These are phyloP conservation scores for Aspergillus fijiensis DNA, from an alignment of 2,329 filamentous ascomycete species.

Conservation along the genomic window DNA sequence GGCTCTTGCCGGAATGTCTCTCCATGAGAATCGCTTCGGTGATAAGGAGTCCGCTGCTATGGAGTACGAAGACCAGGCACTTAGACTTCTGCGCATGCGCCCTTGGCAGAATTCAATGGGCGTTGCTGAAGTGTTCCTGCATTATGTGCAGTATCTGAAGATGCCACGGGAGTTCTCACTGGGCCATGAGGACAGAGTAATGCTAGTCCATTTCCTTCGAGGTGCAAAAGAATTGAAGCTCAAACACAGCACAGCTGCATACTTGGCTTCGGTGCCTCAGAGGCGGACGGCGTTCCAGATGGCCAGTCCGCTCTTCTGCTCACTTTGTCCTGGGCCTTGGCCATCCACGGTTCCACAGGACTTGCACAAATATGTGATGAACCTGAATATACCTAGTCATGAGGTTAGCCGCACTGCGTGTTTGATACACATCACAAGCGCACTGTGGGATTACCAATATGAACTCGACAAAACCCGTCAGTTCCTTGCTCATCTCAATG, in stretches of 20 bases:
- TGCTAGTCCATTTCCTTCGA: constrained; percentile 38
- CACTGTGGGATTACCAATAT: constrained; percentile 37
- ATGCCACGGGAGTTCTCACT: constrained; percentile 25
- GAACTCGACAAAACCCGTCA: constrained; percentile 32
- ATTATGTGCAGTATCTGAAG: constrained; percentile 37
- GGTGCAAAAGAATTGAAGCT: constrained; percentile 36
- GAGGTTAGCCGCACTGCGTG: constrained; percentile 39
- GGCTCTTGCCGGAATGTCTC: constrained; percentile 36
- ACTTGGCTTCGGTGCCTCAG: constrained; percentile 29
- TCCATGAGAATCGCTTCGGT: constrained; percentile 43
- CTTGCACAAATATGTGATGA: constrained; percentile 39
- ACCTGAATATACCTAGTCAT: constrained; percentile 29
- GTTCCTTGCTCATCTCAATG: constrained; percentile 31
- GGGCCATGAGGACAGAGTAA: constrained; percentile 23
- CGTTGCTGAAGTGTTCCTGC: constrained; percentile 31
- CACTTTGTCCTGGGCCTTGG: constrained; percentile 44
- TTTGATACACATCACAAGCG: constrained; percentile 41
- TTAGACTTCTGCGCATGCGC: constrained; percentile 35
- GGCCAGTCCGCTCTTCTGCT: constrained; percentile 37
- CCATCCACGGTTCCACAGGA: constrained; percentile 38
- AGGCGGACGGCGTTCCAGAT: constrained; percentile 37
- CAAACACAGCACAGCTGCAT: constrained; percentile 29
- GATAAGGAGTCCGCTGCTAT: constrained; percentile 28
- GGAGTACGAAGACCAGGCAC: constrained; percentile 31
- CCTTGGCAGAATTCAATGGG: constrained; percentile 26